Base-by-base conservation (phyloP, 2,329 filamentous ascomycete species). In the Cladosporium velox region DNA sequence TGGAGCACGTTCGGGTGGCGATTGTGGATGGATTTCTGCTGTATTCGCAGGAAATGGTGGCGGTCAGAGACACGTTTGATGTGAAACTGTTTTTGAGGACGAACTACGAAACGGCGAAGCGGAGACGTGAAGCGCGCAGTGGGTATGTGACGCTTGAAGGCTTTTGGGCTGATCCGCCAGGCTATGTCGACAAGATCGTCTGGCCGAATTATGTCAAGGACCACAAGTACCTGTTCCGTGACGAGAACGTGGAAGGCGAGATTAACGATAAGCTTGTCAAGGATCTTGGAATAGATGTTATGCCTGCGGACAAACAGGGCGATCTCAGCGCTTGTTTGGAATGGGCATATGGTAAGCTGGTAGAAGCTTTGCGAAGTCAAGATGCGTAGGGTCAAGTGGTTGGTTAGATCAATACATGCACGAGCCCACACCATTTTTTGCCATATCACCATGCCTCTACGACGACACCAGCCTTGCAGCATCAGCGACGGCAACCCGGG, bases 111-210 rank as follows among this genome's bases (percentile, higher is more conserved):
- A 85, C 77, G 49, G 89, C 89, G 3, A 90, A 89, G 73, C 79
- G 81, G 38, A 83, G 91, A 28, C 82, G 91, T 34, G 87, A 90
- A 74, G 87, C 87, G 0, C 82, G 91, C 64, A 87, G 85, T 70
- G 91, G 91, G 12, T 95, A 95, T 76, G 90, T 92, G 34, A 94
- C 91, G 54, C 75, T 80, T 44, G 84, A 97, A 74, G 94, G 93
- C 32, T 99, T 97, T 80, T 99, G 95, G 95, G 85, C 89, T 65
- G 95, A 99, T 77, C 95, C 95, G 0, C 92, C 92, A 0, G 93
- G 92, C 0, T 99, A 98, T 77, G 93, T 98, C 44, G 93, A 98
- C 76, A 87, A 91, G 76, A 86, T 99, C 64, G 95, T 99, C 4
- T 99, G 95, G 95, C 94, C 94, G 3, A 94, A 96, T 73, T 98